A percentile compares a stretch with the other conserved stretches of the same genome.
Evolutionary conservation across 352 stramenopile species (phyloP).

Genomic region (Phytophthora palmivora): DNA sequence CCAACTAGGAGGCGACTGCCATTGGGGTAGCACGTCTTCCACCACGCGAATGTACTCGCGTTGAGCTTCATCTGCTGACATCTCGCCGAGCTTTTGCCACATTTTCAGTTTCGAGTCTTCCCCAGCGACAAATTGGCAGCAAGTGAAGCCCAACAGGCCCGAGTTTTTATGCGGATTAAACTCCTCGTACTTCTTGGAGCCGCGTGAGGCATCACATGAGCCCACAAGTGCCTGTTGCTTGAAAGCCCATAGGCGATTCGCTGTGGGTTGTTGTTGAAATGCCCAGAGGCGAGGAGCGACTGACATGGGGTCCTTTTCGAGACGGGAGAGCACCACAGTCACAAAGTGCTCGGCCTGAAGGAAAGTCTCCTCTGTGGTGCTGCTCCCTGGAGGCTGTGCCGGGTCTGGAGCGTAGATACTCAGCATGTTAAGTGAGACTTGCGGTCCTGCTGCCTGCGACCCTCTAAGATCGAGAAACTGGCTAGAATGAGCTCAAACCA

Average conservation of each 20-base stretch:
- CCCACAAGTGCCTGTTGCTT: constrained; percentile 65
- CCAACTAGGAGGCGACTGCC: constrained; percentile 52
- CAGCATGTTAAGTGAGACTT: constrained; percentile 25
- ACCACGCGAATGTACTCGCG: constrained; percentile 64
- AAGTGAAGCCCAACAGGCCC: constrained; percentile 25
- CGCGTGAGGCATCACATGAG: constrained; percentile 63
- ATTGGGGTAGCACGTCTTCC: constrained; percentile 60
- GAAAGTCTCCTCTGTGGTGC: constrained; percentile 42
- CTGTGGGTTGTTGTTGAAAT: constrained; percentile 46
- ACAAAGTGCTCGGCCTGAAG: constrained; percentile 64
- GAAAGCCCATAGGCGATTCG: constrained; percentile 59
- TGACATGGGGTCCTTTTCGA: constrained; percentile 57
- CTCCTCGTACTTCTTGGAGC: constrained; percentile 52
- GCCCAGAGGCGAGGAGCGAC: constrained; percentile 56
- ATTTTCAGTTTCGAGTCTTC: constrained; percentile 66
- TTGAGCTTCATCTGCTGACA: constrained; percentile 52
- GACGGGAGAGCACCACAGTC: constrained; percentile 57
- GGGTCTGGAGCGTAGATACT: constrained; percentile 8
- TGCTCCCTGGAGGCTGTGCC: constrained; percentile 21
- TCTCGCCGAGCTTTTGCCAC: constrained; percentile 69
- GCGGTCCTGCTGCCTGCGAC: not conserved
- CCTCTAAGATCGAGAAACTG: constrained; percentile 18
- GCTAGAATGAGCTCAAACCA: not conserved
- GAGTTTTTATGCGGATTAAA: constrained; percentile 27
- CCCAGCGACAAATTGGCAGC: constrained; percentile 51